Percentiles rank a stretch among this genome's conserved stretches.
Evolutionary conservation across 1,284 basidiomycete genomes (phyloP).

Genomic region (Cerrena zonata): DNA sequence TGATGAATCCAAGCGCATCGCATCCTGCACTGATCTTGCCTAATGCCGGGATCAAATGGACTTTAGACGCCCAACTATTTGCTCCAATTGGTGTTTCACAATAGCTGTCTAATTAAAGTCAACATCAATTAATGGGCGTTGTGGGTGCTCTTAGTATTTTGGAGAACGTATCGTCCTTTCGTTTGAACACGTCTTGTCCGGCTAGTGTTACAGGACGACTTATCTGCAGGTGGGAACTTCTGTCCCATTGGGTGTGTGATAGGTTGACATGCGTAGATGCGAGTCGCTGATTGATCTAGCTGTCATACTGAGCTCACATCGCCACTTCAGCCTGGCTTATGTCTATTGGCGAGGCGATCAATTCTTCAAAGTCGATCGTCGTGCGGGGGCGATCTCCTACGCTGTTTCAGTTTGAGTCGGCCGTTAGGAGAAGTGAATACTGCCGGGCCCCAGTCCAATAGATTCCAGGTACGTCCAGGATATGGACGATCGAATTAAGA

Average conservation of each 20-base stretch:
- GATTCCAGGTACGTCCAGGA: no score
- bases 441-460: no score
- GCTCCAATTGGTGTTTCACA: not conserved
- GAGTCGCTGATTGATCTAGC: not conserved
- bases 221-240: not conserved
- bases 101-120: not conserved
- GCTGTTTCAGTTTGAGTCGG: no score
- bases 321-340: no score
- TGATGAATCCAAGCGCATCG: constrained; percentile 1
- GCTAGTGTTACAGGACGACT: not conserved
- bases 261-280: no score
- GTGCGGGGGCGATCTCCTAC: no score
- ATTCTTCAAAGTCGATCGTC: no score
- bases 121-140: not conserved
- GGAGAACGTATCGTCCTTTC: not conserved
- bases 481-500: no score
- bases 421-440: no score
- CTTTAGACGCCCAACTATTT: not conserved
- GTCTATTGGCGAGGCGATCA: no score
- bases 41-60: not conserved
- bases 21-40: not conserved
- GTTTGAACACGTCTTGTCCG: not conserved
- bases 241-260: not conserved
- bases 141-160: not conserved
- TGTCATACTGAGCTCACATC: not conserved